Evolutionary conservation across 164 flowering plant genomes (phyloP).

Genomic region (Tetrastigma voinierianum): DNA sequence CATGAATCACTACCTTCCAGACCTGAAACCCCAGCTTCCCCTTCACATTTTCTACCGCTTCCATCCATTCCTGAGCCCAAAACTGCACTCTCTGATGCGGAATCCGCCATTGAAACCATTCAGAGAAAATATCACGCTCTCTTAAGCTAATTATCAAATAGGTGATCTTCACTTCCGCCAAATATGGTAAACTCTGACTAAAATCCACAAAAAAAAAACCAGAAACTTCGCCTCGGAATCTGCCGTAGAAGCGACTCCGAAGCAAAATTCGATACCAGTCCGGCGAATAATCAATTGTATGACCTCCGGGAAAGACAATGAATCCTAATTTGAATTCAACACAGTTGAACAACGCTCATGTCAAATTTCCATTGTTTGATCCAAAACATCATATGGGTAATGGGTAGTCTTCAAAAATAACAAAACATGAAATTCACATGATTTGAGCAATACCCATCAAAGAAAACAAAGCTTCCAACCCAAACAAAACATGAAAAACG

Average conservation of each 20-base stretch:
- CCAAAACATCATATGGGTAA: too few relatives aligned
- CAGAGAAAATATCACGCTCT: neutral
- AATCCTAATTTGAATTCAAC: neutral
- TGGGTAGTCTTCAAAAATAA: too few relatives aligned
- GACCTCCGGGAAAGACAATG: neutral
- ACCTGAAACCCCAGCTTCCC: conserved; percentile 11
- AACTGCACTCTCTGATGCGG: conserved; percentile 6
- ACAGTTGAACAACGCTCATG: neutral
- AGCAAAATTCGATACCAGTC: neutral
- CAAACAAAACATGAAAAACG: neutral
- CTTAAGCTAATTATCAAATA: too few relatives aligned
- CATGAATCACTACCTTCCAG: conserved; percentile 4
- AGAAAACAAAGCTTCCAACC: neutral
- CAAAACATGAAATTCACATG: neutral
- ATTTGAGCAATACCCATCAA: neutral
- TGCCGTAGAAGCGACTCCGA: too few relatives aligned
- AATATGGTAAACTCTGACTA: too few relatives aligned
- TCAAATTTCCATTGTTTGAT: too few relatives aligned
- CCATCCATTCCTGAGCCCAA: conserved; percentile 7
- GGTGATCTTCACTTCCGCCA: too few relatives aligned
- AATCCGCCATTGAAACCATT: conserved; percentile 33
- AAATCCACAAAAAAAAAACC: too few relatives aligned
- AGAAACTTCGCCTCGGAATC: too few relatives aligned
- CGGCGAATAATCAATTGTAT: neutral
- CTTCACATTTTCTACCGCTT: conserved; percentile 11